These are phyloP conservation scores for Aspergillus sp. DNA, from an alignment of 2,329 filamentous ascomycete genomes.

Conservation along the genomic window DNA sequence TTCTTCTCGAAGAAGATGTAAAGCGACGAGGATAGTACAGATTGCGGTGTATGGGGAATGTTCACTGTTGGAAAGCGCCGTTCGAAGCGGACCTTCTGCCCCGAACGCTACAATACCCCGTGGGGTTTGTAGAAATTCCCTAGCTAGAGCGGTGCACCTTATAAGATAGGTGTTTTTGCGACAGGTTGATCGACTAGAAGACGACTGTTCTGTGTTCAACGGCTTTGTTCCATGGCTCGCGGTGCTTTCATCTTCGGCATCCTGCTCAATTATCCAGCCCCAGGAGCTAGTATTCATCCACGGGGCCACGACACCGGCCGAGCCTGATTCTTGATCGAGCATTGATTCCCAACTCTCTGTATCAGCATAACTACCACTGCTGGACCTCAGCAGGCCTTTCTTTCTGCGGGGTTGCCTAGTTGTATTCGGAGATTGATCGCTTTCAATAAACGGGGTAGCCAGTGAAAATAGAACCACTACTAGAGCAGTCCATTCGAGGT, in stretches of 20 bases:
- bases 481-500: constrained; percentile 69
- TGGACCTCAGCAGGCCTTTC: constrained; percentile 48
- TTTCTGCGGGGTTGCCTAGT: constrained; percentile 41
- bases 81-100: constrained; percentile 66
- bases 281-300: constrained; percentile 63
- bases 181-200: constrained; percentile 26
- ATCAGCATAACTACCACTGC: constrained; percentile 48
- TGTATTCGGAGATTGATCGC: constrained; percentile 31
- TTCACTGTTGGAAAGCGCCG: constrained; percentile 52
- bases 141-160: constrained; percentile 57
- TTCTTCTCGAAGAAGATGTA: constrained; percentile 89
- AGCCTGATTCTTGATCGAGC: constrained; percentile 46
- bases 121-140: constrained; percentile 63
- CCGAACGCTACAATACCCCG: constrained; percentile 57
- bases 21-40: constrained; percentile 67
- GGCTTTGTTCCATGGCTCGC: constrained; percentile 18
- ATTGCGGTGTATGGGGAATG: constrained; percentile 63
- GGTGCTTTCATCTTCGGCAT: constrained; percentile 34
- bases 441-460: constrained; percentile 59
- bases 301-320: constrained; percentile 39
- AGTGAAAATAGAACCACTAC: constrained; percentile 64
- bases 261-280: constrained; percentile 68
- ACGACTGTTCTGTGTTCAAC: constrained; percentile 23
- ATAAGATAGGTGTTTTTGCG: constrained; percentile 45
- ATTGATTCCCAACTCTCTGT: constrained; percentile 51